Percentiles rank a stretch among this genome's conserved stretches.
phyloP scores from a whole-genome alignment of 148 eudicot genomes.

The Camellia japonica region DNA sequence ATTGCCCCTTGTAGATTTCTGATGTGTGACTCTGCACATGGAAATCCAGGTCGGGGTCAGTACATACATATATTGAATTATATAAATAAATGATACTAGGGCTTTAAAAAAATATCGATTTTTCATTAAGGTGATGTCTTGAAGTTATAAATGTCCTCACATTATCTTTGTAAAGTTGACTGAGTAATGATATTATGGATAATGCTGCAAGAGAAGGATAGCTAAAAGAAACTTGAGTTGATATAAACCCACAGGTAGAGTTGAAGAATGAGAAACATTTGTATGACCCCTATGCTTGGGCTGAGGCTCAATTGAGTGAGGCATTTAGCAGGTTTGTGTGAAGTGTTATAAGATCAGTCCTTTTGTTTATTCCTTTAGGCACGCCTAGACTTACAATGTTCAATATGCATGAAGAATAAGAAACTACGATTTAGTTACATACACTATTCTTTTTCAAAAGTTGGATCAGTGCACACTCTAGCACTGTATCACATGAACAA shows the following conservation, averaged over 20 bases:
- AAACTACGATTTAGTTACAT: no score
- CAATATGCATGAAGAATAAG: no score
- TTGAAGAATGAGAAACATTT: not conserved
- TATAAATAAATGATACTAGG: slow-evolving; percentile 4
- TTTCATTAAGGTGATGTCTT: not conserved
- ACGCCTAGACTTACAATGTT: not conserved
- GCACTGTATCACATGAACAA: not conserved
- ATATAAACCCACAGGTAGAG: not conserved
- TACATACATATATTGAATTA: not conserved
- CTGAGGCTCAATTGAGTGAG: not conserved
- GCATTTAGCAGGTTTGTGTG: slow-evolving; percentile 1
- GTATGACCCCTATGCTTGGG: not conserved
- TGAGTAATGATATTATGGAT: not conserved
- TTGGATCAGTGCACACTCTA: not conserved
- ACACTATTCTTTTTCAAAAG: no score
- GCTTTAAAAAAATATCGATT: no score
- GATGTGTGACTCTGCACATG: no score
- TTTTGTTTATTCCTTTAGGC: not conserved
- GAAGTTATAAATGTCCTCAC: not conserved
- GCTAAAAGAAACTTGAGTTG: not conserved
- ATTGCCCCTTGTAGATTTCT: no score
- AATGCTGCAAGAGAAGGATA: not conserved
- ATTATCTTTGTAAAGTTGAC: not conserved
- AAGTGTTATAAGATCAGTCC: not conserved
- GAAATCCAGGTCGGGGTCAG: no score